Conservation (phyloP, 257 asterid genomes). For the Buddleja alternifolia region DNA sequence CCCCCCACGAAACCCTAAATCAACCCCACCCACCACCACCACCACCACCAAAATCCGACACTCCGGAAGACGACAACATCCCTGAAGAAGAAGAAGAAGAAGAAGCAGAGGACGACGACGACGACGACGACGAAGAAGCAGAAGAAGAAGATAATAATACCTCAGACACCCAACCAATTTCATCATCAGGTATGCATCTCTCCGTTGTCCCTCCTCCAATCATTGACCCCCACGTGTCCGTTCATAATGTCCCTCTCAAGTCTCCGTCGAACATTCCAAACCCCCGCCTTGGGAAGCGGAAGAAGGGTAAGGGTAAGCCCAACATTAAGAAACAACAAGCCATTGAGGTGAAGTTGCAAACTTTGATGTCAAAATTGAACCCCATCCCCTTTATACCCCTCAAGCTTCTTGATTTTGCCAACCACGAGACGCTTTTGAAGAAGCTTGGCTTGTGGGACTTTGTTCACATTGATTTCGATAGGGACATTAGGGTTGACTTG, state of each 20-base stretch:
- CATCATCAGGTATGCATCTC: constrained; percentile 34
- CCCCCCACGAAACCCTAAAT: constrained; percentile 15
- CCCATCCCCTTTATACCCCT: constrained; percentile 71
- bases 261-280: constrained; percentile 39
- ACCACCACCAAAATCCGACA: constrained; percentile 1
- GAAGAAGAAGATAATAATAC: constrained; percentile 19
- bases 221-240: constrained; percentile 27
- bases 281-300: constrained; percentile 47
- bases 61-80: constrained; percentile 27
- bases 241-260: constrained; percentile 28
- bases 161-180: constrained; percentile 30
- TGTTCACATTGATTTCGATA: constrained; percentile 65
- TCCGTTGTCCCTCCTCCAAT: constrained; percentile 31
- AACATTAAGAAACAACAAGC: constrained; percentile 52
- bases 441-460: constrained; percentile 85
- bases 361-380: constrained; percentile 48
- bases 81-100: constrained; percentile 39
- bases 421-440: constrained; percentile 63
- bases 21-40: neutral
- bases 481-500: constrained; percentile 59
- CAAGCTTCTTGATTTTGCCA: constrained; percentile 49
- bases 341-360: constrained; percentile 49
- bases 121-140: constrained; percentile 27
- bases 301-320: constrained; percentile 37
- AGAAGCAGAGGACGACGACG: constrained; percentile 38